Conservation (phyloP, 805 yeast species). For the Wickerhamomyces kurtzmanii region DNA sequence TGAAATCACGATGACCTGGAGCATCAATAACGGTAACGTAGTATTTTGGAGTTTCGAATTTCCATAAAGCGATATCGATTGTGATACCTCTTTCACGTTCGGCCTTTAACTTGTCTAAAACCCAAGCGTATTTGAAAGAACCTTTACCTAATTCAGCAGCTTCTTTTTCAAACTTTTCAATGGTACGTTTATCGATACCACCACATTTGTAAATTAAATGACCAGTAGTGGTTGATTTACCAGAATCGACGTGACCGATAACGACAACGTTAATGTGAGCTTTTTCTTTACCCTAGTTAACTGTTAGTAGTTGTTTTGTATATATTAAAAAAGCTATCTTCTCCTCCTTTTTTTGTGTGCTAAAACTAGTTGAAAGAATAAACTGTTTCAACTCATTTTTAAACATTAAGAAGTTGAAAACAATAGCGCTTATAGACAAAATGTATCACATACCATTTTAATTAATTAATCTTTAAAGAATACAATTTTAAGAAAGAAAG, state of each 20-base stretch:
- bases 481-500: no score
- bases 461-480: no score
- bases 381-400: no score
- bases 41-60: slow-evolving; percentile 87
- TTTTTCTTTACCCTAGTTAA: slow-evolving; percentile 85
- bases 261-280: slow-evolving; percentile 99
- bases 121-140: slow-evolving; percentile 97
- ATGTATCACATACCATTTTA: no score
- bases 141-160: slow-evolving; percentile 96
- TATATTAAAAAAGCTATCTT: no score
- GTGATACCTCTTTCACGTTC: slow-evolving; percentile 97
- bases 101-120: slow-evolving; percentile 85
- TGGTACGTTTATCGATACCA: slow-evolving; percentile 95
- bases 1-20: slow-evolving; percentile 95
- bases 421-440: no score
- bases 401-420: no score
- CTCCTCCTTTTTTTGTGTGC: no score
- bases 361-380: no score
- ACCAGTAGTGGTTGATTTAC: slow-evolving; percentile 98
- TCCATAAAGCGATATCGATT: slow-evolving; percentile 87
- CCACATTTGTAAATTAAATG: slow-evolving; percentile 96
- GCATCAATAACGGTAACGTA: slow-evolving; percentile 89
- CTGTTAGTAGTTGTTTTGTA: no score
- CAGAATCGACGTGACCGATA: slow-evolving; percentile 99
- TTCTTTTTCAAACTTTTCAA: slow-evolving; percentile 94